These are phyloP conservation scores for Isoetes engelmannii DNA, from an alignment of 83 land plant genomes.

Conservation along the genomic window DNA sequence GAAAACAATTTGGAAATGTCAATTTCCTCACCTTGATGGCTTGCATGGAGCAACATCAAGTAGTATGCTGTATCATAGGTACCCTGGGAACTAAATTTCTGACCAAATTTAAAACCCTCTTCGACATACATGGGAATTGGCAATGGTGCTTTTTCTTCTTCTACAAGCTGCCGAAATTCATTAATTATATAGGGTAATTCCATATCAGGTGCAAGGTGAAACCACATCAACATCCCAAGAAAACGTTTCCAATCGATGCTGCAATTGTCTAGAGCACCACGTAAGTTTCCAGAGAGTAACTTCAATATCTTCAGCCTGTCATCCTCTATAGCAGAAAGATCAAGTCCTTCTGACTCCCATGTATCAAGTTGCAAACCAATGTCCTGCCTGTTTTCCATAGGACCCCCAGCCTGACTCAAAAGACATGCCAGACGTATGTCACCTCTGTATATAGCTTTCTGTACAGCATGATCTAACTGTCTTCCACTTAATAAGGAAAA, in stretches of 20 bases:
- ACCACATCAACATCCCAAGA: conserved; percentile 92
- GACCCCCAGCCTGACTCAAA: conserved; percentile 85
- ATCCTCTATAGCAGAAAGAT: conserved; percentile 64
- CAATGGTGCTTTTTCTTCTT: conserved; percentile 53
- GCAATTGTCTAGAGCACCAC: conserved; percentile 42
- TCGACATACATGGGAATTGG: conserved; percentile 90
- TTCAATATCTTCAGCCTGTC: conserved; percentile 54
- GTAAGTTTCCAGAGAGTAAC: conserved; percentile 79
- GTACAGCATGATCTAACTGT: conserved; percentile 76
- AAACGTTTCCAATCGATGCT: conserved; percentile 91
- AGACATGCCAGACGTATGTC: conserved; percentile 92
- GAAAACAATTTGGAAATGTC: conserved; percentile 56
- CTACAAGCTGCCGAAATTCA: conserved; percentile 56
- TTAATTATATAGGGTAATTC: conserved; percentile 49
- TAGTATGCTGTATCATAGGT: conserved; percentile 67
- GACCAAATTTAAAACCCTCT: conserved; percentile 48
- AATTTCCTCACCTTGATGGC: conserved; percentile 29
- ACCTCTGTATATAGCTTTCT: conserved; percentile 58
- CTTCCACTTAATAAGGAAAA: conserved; percentile 72
- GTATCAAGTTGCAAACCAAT: conserved; percentile 69
- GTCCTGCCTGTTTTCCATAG: conserved; percentile 56
- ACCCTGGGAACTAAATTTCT: conserved; percentile 1
- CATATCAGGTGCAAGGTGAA: conserved; percentile 64
- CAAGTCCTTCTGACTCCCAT: conserved; percentile 79
- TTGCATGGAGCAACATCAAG: conserved; percentile 93